Base-by-base conservation (phyloP, 768 basidiomycete genomes). In the Rhodotorula babjevae region DNA sequence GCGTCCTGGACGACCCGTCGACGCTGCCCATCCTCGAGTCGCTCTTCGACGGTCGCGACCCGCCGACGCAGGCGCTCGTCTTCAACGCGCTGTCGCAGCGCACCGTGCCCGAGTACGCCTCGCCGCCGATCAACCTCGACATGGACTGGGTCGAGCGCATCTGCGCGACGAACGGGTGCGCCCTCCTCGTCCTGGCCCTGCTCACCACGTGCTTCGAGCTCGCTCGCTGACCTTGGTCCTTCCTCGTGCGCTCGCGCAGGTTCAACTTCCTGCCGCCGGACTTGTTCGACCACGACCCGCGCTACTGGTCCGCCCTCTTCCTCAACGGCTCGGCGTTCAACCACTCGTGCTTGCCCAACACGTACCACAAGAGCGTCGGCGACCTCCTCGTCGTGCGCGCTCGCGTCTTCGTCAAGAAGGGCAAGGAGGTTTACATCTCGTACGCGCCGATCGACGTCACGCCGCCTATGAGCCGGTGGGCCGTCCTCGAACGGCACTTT, bases 341-440 rank as follows among this genome's bases (percentile, higher is more conserved):
- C 71, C 82, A 83, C 67, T 71, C 80, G 2, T 83, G 82, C 71
- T 49, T 63, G 1, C 55, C 79, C 0, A 80, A 74, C 65, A 78
- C 78, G 10, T 18, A 49, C n/a, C 78, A 79, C 70, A 29, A 44
- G 61, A 77, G 65, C 64, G 76, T 78, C 63, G 80, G 79, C 9
- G 79, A 81, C 66, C 31, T 79, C 47, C 80, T 82, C 67, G 65
- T 81, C 62, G 69, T 83, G n/a, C 77, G 82, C 16, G 79, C 81
- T 8, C 50, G 60, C 6, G 44, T 56, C 8, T 9, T 44, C 40
- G 78, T 83, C 61, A 27, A 47, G 16, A 52, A 56, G 0, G 82
- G 80, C 29, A 74, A 76, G 10, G 82, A 82, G 58, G 52, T 82
- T 36, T 69, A 65, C 49, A 21, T 77, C n/a, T 21, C 75, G 8